Evolutionary conservation across 1,284 basidiomycete species (phyloP), one percentile per base, ranked within the genome.

Genomic region (Ustilago xerochloae): DNA sequence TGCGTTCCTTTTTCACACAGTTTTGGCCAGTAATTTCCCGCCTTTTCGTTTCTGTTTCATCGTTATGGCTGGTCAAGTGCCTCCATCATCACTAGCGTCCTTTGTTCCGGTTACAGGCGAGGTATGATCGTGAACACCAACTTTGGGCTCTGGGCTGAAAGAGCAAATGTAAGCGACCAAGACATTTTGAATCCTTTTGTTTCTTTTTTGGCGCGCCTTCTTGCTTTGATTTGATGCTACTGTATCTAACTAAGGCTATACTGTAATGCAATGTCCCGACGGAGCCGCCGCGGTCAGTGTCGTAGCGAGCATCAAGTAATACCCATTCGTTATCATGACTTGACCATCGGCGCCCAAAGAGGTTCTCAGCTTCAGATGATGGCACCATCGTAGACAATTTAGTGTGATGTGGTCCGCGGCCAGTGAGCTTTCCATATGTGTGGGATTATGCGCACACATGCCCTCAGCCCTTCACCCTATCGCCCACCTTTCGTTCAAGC

Each of bases 131-230:
- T 28, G 41, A 28, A 43, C 26, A 24, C 41, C 1, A 9, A 26
- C 41, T 13, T 8, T 24, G n/a, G 20, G n/a, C n/a, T 18, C n/a
- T 39, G 38, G 20, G n/a, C n/a, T n/a, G 41, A 24, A 13, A 8
- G 20, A 30, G 29, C 45, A n/a, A n/a, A n/a, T 30, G 1, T 54
- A 54, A 54, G 52, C 52, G 41, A 54, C 39, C 38, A 41, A 53
- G 51, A 41, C 36, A 53, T 36, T 24, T 39, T 2, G 13, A 24
- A 24, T 12, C n/a, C 35, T 26, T n/a, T 35, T 33, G 22, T 16
- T 30, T 9, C 24, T n/a, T 18, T 32, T 56, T 47, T 56, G 53
- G 53, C 53, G 53, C 53, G 53, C 53, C 33, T 22, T 20, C 22
- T 33, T 10, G 18, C 20, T 18, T 35, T 33, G 30, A n/a, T 7